Base-by-base conservation (phyloP, 345 rosid genomes). In the Xanthoceras sorbifolium region DNA sequence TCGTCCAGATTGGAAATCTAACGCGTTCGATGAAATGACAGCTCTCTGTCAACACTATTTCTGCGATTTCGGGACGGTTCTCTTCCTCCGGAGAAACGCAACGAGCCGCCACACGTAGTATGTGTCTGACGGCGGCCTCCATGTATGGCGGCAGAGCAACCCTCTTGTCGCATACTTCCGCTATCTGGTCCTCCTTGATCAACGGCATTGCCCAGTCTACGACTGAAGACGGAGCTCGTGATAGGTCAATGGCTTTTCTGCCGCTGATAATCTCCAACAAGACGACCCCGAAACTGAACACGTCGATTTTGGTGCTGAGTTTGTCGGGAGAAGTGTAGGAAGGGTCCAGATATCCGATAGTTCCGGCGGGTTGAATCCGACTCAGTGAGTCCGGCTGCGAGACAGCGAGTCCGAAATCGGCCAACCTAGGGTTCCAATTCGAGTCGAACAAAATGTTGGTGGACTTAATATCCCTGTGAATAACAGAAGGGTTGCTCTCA, bases 381-480 rank as follows among this genome's bases (percentile, higher is more conserved):
- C 74, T 60, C 69, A 9, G 11, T 31, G 79, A 63, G 74, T 54
- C 76, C 2, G 18, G 2, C 66, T 17, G 42, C 48, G 40, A 54
- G 48, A 89, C 83, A 4, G 94, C 88, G 3, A 94, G 91, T 77
- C 97, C 96, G 4, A 89, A 90, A 55, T 94, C 97, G 0, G 89
- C 89, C 52, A 94, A 72, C 84, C 86, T 94, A 1, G 89, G 77
- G 5, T 80, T 82, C 93, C 92, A 88, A 3, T 73, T 79, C 0
- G 85, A 83, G 64, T 90, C 97, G 28, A 94, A 81, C 66, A 90
- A 25, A 7, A 94, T 74, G 71, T 94, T 94, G 0, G 93, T 86
- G 0, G 97, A 84, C 82, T 94, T 94, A 28, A 94, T 82, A 14
- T 91, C 98, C 62, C 97, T 90, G 66, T 94, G 98, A 76, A 94